Conservation (phyloP, 2,329 filamentous ascomycete genomes). For the Bipolaris victoriae region DNA sequence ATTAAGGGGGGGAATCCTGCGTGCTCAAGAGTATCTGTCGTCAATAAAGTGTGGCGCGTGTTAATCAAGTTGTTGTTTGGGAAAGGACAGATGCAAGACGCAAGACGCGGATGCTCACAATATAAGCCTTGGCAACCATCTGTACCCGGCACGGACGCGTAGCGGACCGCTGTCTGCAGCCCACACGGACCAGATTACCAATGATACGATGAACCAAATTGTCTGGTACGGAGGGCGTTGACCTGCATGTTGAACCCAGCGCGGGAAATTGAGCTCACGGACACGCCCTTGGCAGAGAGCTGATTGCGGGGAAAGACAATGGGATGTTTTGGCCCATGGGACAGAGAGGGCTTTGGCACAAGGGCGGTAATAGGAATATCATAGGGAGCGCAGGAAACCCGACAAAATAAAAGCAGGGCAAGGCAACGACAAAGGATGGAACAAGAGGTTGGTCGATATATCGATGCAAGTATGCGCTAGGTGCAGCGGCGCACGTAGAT, state of each 20-base stretch:
- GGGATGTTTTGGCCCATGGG: not conserved
- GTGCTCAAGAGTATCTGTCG: not conserved
- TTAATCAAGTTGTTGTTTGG: not conserved
- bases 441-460: not conserved
- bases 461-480: conserved; percentile 31
- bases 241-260: conserved; percentile 11
- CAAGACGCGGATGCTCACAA: not conserved
- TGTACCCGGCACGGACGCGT: conserved; percentile 10
- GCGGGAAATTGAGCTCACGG: conserved; percentile 4
- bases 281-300: not conserved
- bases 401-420: not conserved
- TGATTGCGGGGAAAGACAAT: conserved; percentile 1
- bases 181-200: conserved; percentile 17
- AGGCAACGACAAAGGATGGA: conserved; percentile 2
- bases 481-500: conserved; percentile 43
- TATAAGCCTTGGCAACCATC: not conserved
- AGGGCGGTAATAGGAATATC: not conserved
- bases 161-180: conserved; percentile 19
- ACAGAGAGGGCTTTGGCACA: too few relatives aligned
- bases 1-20: not conserved
- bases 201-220: conserved; percentile 5
- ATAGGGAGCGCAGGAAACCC: not conserved
- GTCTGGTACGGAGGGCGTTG: conserved; percentile 12
- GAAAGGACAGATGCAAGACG: too few relatives aligned
- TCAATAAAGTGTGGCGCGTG: not conserved